Evolutionary conservation across 1,284 basidiomycete genomes (phyloP), one percentile per base, ranked within the genome.

Genomic region (Cryptococcus sp.): DNA sequence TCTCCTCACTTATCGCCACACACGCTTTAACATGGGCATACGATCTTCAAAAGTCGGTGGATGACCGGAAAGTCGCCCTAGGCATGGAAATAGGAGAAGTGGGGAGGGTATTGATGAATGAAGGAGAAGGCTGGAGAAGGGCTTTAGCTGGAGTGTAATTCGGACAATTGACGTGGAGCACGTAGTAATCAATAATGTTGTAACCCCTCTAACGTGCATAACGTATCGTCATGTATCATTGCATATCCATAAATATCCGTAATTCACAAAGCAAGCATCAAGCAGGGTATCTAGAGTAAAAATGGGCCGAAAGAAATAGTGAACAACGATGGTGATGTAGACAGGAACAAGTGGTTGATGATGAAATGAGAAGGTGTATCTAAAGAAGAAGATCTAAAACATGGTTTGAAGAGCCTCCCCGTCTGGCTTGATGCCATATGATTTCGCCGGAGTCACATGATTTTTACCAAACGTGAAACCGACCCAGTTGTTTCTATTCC

Each of bases 401-500:
- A 79, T 79, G 58, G 73, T 75, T 53, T 72, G 68, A 6, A 79
- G 66, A 15, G 74, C 73, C 55, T 78, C 77, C 47, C 71, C 72
- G 45, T 76, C 73, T 14, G 66, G 64, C 61, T 76, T 76, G 34
- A 51, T 50, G 45, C 49, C 35, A 34, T 13, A 36, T 41, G 31
- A 23, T 46, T 49, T 49, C 15, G 46, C 11, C 23, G 52, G 49
- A 14, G 41, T 70, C 64, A 59, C 68, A 67, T 30, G 70, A 59
- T 90, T 90, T 78, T 90, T 90, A 31, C 90, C 90, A 79, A 98
- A 98, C 2, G 96, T 98, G 74, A 98, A 99, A 3, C 96, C 95
- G 58, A 96, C 70, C 76, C 76, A 77, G 59, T 76, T 74, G 60
- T 75, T 76, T 53, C 74, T 63, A 51, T 71, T 70, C 4, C 82